Percentiles rank a stretch among this genome's conserved stretches.
These are phyloP conservation scores for Clavulina sp. DNA, from an alignment of 768 basidiomycete species.

Conservation along the genomic window DNA sequence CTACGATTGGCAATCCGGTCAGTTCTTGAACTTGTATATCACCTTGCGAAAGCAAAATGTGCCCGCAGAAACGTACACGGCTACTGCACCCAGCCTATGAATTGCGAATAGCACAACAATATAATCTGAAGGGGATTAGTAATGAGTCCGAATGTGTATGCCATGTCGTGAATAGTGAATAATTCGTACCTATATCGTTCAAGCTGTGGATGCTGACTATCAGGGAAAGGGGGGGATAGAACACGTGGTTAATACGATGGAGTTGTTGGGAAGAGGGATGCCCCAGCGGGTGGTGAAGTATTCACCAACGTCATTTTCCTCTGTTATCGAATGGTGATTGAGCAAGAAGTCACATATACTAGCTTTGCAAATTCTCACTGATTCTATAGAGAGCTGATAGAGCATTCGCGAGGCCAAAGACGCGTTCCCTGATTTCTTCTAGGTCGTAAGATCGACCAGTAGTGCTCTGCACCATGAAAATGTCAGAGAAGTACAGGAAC, in stretches of 20 bases:
- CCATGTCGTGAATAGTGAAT: background rate
- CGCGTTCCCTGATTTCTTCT: conserved; percentile 10
- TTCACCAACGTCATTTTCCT: conserved; percentile 12
- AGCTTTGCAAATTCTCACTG: background rate
- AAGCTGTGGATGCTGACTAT: conserved; percentile 8
- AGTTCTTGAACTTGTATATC: too few species aligned
- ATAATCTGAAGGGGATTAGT: conserved; percentile 13
- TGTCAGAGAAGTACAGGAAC: background rate
- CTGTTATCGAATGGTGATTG: background rate
- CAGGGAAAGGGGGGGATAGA: too few species aligned
- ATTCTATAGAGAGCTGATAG: conserved; percentile 9
- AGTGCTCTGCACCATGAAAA: background rate
- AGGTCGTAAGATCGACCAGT: conserved; percentile 1
- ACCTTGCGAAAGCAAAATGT: too few species aligned
- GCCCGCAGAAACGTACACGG: conserved; percentile 7
- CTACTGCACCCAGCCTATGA: conserved; percentile 13
- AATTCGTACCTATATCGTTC: conserved; percentile 7
- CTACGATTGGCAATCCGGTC: too few species aligned
- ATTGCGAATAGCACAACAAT: conserved; percentile 13
- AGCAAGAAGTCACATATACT: background rate
- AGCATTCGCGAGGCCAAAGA: conserved; percentile 13
- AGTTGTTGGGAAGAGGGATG: background rate
- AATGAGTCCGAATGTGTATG: background rate
- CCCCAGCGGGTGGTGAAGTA: too few species aligned
- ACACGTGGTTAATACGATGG: too few species aligned